Percentiles rank a stretch among this genome's conserved stretches.
These are phyloP conservation scores for Mayamaea pseudoterrestris DNA, from an alignment of 108 stramenopile genomes.

Conservation along the genomic window DNA sequence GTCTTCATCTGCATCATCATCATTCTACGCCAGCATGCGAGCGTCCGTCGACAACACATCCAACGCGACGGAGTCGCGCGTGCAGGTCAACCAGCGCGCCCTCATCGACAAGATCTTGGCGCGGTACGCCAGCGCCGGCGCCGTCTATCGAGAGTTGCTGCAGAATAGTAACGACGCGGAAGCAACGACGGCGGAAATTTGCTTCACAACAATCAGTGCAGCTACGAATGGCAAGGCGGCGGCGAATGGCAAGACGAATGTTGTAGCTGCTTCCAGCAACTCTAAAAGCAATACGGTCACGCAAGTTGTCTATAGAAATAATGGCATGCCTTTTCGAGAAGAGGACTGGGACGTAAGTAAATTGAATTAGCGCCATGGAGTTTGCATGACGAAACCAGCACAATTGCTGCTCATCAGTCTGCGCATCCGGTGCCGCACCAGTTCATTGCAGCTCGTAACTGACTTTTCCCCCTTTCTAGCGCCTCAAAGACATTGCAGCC, in stretches of 20 bases:
- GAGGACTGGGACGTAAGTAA: conserved; percentile 84
- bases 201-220: conserved; percentile 60
- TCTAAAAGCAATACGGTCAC: conserved; percentile 31
- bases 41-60: conserved; percentile 21
- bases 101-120: conserved; percentile 84
- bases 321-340: conserved; percentile 63
- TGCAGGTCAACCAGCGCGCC: conserved; percentile 80
- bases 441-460: too few species aligned
- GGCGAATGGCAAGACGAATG: background rate
- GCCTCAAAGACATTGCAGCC: conserved; percentile 77
- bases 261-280: background rate
- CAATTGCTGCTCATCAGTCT: too few species aligned
- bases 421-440: too few species aligned
- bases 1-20: too few species aligned
- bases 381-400: too few species aligned
- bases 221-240: conserved; percentile 4
- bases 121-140: conserved; percentile 64
- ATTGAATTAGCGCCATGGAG: too few species aligned
- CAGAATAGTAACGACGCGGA: conserved; percentile 84
- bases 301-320: conserved; percentile 60
- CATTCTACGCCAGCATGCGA: conserved; percentile 5
- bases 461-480: too few species aligned
- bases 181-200: conserved; percentile 60
- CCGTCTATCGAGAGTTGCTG: conserved; percentile 73
- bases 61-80: conserved; percentile 41